Evolutionary conservation across 257 asterid species (phyloP).

Genomic region (Solanum rostratum): DNA sequence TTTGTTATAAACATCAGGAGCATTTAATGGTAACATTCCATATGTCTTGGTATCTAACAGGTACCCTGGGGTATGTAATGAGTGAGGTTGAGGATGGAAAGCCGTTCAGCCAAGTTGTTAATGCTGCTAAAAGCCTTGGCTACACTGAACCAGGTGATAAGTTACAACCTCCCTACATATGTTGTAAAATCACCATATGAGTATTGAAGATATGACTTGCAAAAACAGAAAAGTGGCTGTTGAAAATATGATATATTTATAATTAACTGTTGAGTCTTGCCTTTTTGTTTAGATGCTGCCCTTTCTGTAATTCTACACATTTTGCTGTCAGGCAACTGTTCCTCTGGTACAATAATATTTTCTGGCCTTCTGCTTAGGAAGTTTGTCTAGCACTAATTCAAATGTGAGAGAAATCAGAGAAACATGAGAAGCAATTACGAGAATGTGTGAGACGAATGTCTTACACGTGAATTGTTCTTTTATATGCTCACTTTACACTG

Average conservation of each 20-base stretch:
- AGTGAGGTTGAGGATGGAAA: slow-evolving; percentile 84
- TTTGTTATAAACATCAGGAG: background rate
- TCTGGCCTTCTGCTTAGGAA: background rate
- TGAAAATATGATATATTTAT: background rate
- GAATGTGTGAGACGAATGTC: background rate
- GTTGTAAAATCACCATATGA: background rate
- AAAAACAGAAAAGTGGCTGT: background rate
- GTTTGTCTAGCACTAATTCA: background rate
- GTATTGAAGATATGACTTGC: background rate
- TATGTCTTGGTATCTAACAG: slow-evolving; percentile 23
- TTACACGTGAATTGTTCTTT: background rate
- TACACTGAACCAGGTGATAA: slow-evolving; percentile 89
- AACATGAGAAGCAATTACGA: background rate
- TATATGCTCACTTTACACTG: background rate
- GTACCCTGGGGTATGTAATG: slow-evolving; percentile 96
- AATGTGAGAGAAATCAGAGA: background rate
- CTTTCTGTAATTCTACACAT: background rate
- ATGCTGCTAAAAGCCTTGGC: slow-evolving; percentile 77
- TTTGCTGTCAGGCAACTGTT: background rate
- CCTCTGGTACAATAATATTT: background rate
- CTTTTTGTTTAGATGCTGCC: background rate
- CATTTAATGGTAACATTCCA: background rate
- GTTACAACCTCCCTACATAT: background rate
- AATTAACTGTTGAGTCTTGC: background rate
- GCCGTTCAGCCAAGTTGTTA: slow-evolving; percentile 80